These are phyloP conservation scores for Sporothrix pseudoabietina DNA, from an alignment of 2,329 filamentous ascomycete genomes.

Conservation along the genomic window DNA sequence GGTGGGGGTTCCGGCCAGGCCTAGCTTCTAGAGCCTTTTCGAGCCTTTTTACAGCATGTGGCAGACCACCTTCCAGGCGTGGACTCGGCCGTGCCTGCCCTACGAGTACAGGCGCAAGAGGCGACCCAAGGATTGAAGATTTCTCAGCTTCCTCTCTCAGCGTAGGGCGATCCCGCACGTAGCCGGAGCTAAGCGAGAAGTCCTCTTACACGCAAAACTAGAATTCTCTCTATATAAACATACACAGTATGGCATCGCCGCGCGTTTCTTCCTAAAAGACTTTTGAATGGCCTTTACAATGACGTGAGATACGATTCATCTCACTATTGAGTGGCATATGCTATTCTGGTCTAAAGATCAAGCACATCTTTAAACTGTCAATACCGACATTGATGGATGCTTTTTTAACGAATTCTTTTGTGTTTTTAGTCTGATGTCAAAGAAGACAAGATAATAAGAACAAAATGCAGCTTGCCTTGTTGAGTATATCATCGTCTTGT, in stretches of 20 bases:
- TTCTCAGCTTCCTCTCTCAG: slow-evolving; percentile 20
- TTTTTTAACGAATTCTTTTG: no score
- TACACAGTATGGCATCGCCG: not conserved
- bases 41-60: not conserved
- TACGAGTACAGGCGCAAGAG: not conserved
- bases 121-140: not conserved
- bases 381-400: no score
- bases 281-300: no score
- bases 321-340: no score
- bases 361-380: no score
- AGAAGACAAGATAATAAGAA: no score
- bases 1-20: slow-evolving; percentile 8
- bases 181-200: slow-evolving; percentile 25
- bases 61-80: slow-evolving; percentile 1
- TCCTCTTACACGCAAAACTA: slow-evolving; percentile 1
- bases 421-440: no score
- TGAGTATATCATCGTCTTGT: no score
- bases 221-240: no score
- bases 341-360: no score
- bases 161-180: slow-evolving; percentile 16
- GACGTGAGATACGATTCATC: no score
- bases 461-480: no score
- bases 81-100: not conserved
- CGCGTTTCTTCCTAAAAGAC: not conserved
- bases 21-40: not conserved